These are phyloP conservation scores for Arthrobotrys conoides DNA, from an alignment of 2,329 filamentous ascomycete genomes.

Conservation along the genomic window DNA sequence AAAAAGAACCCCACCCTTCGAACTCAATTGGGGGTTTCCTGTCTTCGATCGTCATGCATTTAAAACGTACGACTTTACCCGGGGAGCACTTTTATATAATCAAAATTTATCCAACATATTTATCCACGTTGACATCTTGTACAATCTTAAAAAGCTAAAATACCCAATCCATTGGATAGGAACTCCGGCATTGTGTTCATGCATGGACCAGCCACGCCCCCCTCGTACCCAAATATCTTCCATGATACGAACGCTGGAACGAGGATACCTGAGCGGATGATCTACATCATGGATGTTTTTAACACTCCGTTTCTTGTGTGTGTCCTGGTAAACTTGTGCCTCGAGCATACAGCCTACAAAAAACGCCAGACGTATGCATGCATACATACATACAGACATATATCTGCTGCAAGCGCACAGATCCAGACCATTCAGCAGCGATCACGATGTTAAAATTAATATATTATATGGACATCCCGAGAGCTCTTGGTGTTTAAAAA, in stretches of 20 bases:
- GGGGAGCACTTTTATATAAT: conserved; percentile 17
- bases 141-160: background rate
- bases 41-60: conserved; percentile 26
- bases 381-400: too few relatives aligned
- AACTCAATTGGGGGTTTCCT: background rate
- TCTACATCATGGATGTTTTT: conserved; percentile 52
- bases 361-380: background rate
- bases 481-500: conserved; percentile 1
- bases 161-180: conserved; percentile 18
- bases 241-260: conserved; percentile 14
- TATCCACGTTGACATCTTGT: background rate
- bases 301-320: background rate
- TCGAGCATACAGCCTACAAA: conserved; percentile 15
- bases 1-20: background rate
- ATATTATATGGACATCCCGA: conserved; percentile 9
- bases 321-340: conserved; percentile 21
- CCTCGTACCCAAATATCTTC: conserved; percentile 5
- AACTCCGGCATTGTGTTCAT: conserved; percentile 2
- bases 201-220: conserved; percentile 5
- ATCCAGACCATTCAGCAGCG: background rate
- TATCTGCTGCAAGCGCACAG: conserved; percentile 16
- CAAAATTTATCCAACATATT: conserved; percentile 34
- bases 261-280: conserved; percentile 39
- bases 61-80: conserved; percentile 35
- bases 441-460: background rate